phyloP scores from a whole-genome alignment of 164 flowering plant species.

The Echeveria elegans region DNA sequence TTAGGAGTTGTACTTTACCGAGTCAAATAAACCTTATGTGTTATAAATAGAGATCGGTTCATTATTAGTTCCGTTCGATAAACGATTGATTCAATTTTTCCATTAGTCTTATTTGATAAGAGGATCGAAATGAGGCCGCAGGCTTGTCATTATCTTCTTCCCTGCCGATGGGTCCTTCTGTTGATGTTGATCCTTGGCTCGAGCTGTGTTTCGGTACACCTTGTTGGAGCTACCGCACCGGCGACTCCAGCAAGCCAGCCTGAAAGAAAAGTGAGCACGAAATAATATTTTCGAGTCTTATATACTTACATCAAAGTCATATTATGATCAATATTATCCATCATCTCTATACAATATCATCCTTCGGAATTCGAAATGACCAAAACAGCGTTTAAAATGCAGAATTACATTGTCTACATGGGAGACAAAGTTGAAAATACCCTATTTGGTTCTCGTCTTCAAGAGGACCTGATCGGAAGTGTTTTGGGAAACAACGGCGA shows the following conservation, averaged over 20 bases:
- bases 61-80: neutral
- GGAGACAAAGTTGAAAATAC: slow-evolving; percentile 14
- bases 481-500: slow-evolving; percentile 3
- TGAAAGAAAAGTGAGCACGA: neutral
- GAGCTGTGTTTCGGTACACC: neutral
- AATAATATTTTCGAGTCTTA: neutral
- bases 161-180: neutral
- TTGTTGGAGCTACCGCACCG: neutral
- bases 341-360: neutral
- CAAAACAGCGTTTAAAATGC: neutral
- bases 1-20: neutral
- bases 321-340: neutral
- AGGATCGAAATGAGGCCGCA: too few species aligned
- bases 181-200: neutral
- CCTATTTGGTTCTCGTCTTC: slow-evolving; percentile 6
- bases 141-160: neutral
- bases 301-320: neutral
- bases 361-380: too few species aligned
- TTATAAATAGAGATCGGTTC: neutral
- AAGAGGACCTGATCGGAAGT: slow-evolving; percentile 14
- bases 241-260: neutral
- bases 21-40: neutral
- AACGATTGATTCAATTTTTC: neutral
- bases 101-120: neutral
- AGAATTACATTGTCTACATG: slow-evolving; percentile 26